A percentile compares a stretch with the other conserved stretches of the same genome.
Conservation (phyloP, 768 basidiomycete species). For the Mycena metata region DNA sequence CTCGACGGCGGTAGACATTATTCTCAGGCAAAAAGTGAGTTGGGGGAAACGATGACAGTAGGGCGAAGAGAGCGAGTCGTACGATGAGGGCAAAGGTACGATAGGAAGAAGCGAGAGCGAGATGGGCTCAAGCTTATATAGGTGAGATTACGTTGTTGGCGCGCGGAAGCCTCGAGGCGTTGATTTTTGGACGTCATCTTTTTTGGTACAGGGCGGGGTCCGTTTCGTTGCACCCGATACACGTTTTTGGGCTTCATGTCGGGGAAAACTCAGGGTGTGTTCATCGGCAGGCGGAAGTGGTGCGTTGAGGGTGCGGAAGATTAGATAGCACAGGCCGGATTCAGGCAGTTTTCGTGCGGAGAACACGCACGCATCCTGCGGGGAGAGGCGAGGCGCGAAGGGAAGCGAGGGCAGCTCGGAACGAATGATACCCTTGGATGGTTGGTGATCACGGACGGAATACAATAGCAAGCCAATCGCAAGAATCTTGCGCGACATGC, state of each 20-base stretch:
- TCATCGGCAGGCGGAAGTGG: background rate
- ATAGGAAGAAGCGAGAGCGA: slow-evolving; percentile 6
- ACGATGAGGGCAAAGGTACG: slow-evolving; percentile 15
- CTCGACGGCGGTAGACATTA: slow-evolving; percentile 29
- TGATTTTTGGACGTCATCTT: slow-evolving; percentile 32
- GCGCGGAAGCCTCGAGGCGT: slow-evolving; percentile 51
- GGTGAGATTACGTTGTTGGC: slow-evolving; percentile 40
- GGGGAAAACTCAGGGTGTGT: background rate
- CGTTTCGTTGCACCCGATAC: too few species aligned
- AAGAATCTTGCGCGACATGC: too few species aligned
- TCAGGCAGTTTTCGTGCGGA: slow-evolving; percentile 3
- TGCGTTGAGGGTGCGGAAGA: background rate
- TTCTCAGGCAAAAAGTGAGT: background rate
- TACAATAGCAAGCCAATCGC: too few species aligned
- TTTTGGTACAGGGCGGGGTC: background rate
- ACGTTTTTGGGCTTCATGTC: background rate
- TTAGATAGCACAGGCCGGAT: background rate
- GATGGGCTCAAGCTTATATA: slow-evolving; percentile 31
- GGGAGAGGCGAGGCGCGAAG: slow-evolving; percentile 13
- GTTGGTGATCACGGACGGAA: too few species aligned
- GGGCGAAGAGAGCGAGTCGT: slow-evolving; percentile 6
- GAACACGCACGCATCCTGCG: slow-evolving; percentile 18
- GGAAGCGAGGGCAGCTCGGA: background rate
- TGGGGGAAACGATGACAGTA: background rate
- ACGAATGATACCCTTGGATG: too few species aligned